phyloP scores from a whole-genome alignment of 192 early-diverging fungal genomes.

The Umbelopsis sp. region DNA sequence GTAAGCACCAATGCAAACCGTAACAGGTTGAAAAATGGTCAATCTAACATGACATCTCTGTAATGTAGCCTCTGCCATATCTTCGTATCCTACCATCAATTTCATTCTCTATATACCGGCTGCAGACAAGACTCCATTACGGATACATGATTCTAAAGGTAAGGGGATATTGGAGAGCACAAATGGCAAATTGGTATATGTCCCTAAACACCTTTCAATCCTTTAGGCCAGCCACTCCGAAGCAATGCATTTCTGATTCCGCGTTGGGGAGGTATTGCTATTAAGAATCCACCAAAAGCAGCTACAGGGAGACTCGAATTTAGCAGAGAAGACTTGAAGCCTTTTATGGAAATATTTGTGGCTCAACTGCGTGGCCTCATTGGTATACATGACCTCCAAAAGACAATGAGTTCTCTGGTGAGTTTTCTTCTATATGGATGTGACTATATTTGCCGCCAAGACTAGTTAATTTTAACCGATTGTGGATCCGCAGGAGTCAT shows the following conservation, averaged over 20 bases:
- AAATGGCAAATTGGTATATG: not conserved
- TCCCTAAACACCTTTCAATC: not conserved
- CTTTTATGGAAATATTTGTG: conserved; percentile 79
- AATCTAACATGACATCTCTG: not conserved
- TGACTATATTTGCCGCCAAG: no score
- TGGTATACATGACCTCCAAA: conserved; percentile 66
- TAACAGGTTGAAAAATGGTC: not conserved
- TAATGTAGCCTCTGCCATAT: conserved; percentile 79
- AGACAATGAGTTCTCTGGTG: conserved; percentile 1
- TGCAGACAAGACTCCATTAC: conserved; percentile 64
- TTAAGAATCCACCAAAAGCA: conserved; percentile 62
- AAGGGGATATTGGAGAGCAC: not conserved
- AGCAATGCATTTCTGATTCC: conserved; percentile 91
- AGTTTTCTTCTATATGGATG: not conserved
- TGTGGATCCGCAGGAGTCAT: not conserved
- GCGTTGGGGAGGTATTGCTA: conserved; percentile 91
- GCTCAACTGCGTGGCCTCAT: conserved; percentile 81
- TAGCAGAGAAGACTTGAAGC: conserved; percentile 57
- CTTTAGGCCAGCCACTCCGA: conserved; percentile 40
- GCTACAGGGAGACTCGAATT: conserved; percentile 31
- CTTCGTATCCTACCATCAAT: conserved; percentile 80
- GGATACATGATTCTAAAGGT: conserved; percentile 62
- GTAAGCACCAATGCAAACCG: conserved; percentile 32
- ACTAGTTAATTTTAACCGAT: not conserved
- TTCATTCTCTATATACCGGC: conserved; percentile 89